Conservation (phyloP, 768 basidiomycete species). For the Tulasnella sp. region DNA sequence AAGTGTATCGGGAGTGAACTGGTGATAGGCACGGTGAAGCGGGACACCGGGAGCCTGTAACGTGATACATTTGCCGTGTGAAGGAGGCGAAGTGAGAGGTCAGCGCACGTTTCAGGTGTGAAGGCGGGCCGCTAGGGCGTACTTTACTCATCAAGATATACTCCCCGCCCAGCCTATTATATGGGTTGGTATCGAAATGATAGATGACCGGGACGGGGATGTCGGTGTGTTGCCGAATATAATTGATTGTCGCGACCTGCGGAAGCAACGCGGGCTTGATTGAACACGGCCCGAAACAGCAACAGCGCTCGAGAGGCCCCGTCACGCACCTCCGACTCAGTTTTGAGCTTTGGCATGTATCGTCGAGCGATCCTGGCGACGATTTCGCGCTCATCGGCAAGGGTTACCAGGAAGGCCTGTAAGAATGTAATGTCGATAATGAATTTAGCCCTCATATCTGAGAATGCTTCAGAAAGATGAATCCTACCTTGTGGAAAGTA, state of each 20-base stretch:
- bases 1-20: constrained; percentile 54
- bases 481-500: constrained; percentile 70
- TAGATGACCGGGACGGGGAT: constrained; percentile 69
- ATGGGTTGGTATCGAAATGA: constrained; percentile 72
- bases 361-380: constrained; percentile 74
- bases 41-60: constrained; percentile 63
- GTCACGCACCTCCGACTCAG: constrained; percentile 52
- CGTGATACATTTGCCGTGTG: constrained; percentile 16
- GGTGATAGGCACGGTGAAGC: constrained; percentile 58
- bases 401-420: constrained; percentile 68
- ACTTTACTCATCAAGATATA: constrained; percentile 85
- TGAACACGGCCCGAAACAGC: background rate
- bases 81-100: background rate
- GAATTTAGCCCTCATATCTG: background rate
- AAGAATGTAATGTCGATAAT: background rate
- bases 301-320: background rate
- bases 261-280: background rate
- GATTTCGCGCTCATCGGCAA: constrained; percentile 47
- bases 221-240: constrained; percentile 55
- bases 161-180: constrained; percentile 74
- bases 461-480: constrained; percentile 7
- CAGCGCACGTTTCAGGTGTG: background rate
- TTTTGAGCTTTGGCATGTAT: constrained; percentile 79
- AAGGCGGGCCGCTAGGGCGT: constrained; percentile 20
- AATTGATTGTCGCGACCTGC: constrained; percentile 67